Evolutionary conservation across 352 stramenopile genomes (phyloP), one percentile per base, ranked within the genome.

Genomic region (Pythium sukuiense): DNA sequence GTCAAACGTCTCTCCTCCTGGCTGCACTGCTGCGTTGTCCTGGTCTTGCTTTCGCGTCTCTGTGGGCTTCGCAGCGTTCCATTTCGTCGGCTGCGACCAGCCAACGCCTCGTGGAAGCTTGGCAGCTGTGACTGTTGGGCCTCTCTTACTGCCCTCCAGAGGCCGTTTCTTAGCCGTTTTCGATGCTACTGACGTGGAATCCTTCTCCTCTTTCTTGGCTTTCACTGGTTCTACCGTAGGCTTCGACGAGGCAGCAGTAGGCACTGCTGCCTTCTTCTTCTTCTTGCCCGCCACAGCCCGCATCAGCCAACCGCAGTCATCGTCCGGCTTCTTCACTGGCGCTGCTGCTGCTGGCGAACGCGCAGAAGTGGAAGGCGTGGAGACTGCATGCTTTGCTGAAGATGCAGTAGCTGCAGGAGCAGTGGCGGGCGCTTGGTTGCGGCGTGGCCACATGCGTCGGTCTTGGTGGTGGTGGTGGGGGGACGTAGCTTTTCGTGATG

Each of bases 241-340:
- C 18, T 20, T 27, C 43, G n/a, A 8, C 3, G 8, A 11, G 14
- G 56, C 14, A 16, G 16, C 30, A 2, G 11, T 43, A 59, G 20
- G 18, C 16, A 32, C 26, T 24, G 12, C 12, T 1, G 30, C n/a
- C 52, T 67, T 70, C 24, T 59, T 63, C 26, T 60, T 63, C 32
- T 70, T 67, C 46, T 66, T 74, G 24, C 24, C 60, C 29, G 50
- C 68, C 12, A 68, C 54, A 3, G 67, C 67, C 13, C 67, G 67
- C 48, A 73, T 24, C n/a, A 73, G 30, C 67, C 67, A 73, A 5
- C 56, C 57, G 18, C 43, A 69, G 48, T 73, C 57, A 49, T 70
- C 67, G 12, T 32, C 41, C 12, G 52, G 54, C 30, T 49, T 50
- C 14, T 27, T 43, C 16, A 3, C 33, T 1, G 45, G 13, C 27